Base-by-base conservation (phyloP, 2,329 filamentous ascomycete genomes). In the Talaromyces verruculosus region DNA sequence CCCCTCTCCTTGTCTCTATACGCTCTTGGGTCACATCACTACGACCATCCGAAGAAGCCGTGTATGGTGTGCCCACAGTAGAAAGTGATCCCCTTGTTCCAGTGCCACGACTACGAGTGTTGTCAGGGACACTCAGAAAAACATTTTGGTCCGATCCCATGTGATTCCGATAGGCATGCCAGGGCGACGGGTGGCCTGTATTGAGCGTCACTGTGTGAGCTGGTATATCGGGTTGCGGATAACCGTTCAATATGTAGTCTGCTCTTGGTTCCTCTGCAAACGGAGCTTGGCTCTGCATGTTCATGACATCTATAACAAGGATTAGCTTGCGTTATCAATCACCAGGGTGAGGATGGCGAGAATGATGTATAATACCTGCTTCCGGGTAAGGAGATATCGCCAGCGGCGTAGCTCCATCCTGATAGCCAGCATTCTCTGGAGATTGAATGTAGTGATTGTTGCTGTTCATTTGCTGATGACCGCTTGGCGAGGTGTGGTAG, bases 1-100 rank as follows among this genome's bases (percentile, higher is more conserved):
- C 59, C 2, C 64, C 64, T 63, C 37, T 58, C 28, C 45, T 43
- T 43, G 57, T 17, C 57, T 37, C 22, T 43, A 15, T 43, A 30
- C 1, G 53, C 30, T 37, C 53, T 15, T 37, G 53, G 13, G 0
- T 22, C 53, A 22, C 3, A 22, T 57, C 53, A 57, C 33, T 57
- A 57, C 19, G 33, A 4, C 19, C 11, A 1, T 22, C 33, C n/a
- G 33, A 57, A 22, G 33, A 57, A 2, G 33, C 17, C 13, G 53
- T 57, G 11, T 25, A 15, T 11, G 17, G 11, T 7, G 53, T 13
- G 53, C 11, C 5, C 0, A 35, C 10, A 3, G 30, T 57, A 37
- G 53, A 57, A 6, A 39, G 3, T 15, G 53, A 57, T 17, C 33
- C 3, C 19, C 10, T 13, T 57, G 53, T 57, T 37, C 53, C 30